These are phyloP conservation scores for Fusarium mundagurra DNA, from an alignment of 2,329 filamentous ascomycete species.

Conservation along the genomic window DNA sequence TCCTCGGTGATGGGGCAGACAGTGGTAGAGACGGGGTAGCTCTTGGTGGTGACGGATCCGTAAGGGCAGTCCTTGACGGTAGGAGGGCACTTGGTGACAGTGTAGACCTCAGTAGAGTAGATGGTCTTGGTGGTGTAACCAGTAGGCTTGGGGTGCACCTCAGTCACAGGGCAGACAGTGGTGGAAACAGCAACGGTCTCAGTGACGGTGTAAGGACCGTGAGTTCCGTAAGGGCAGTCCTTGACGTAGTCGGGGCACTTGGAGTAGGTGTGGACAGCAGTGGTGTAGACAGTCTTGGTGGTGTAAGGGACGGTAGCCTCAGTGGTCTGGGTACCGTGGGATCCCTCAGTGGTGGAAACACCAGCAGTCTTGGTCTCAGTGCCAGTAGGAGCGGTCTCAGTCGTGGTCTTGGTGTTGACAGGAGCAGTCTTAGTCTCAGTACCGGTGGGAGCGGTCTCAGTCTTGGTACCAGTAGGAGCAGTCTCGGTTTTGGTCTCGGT, in stretches of 20 bases:
- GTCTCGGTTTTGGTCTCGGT: constrained; percentile 7
- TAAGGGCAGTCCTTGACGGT: constrained; percentile 47
- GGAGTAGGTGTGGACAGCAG: constrained; percentile 43
- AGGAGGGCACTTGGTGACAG: constrained; percentile 26
- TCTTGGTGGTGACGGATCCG: constrained; percentile 30
- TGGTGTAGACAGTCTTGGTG: constrained; percentile 47
- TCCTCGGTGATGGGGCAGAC: constrained; percentile 33
- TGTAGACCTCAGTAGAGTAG: constrained; percentile 30
- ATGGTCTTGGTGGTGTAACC: constrained; percentile 43
- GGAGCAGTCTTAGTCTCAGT: constrained; percentile 6
- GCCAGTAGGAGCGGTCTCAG: background rate
- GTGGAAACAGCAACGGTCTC: constrained; percentile 50
- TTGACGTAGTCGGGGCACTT: constrained; percentile 45
- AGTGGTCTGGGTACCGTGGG: constrained; percentile 12
- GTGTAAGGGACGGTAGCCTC: constrained; percentile 36
- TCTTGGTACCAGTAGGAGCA: background rate
- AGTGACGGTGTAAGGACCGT: constrained; percentile 42
- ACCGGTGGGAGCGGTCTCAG: background rate
- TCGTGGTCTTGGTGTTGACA: background rate
- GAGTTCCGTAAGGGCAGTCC: constrained; percentile 42
- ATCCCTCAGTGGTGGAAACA: constrained; percentile 1
- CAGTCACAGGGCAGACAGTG: constrained; percentile 55
- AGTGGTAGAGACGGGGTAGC: constrained; percentile 31
- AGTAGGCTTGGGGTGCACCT: constrained; percentile 34
- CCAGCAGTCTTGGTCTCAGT: background rate